phyloP scores from a whole-genome alignment of 106 monocot genomes.

The Allium sativum region DNA sequence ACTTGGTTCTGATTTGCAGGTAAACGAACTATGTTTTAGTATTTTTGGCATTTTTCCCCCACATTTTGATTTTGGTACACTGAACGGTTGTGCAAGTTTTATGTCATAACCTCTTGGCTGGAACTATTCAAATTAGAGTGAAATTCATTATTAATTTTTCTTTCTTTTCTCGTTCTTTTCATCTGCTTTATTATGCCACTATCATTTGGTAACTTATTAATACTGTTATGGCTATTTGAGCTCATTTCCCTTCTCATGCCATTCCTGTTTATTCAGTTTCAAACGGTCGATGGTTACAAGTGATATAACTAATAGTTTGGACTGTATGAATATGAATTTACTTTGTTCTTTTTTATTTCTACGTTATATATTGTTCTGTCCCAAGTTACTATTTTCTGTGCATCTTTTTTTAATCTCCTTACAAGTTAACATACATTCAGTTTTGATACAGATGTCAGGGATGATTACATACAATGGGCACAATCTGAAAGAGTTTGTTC shows the following conservation, averaged over 20 bases:
- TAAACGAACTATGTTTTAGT: background rate
- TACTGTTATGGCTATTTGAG: no score
- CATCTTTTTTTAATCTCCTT: background rate
- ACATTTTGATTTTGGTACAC: no score
- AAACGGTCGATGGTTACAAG: background rate
- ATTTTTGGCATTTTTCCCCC: no score
- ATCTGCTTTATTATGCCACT: no score
- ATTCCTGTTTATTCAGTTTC: background rate
- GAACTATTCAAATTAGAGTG: no score
- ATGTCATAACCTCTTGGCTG: no score
- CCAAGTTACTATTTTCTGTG: background rate
- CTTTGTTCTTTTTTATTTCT: background rate
- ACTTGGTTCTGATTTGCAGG: conserved; percentile 65
- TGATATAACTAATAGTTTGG: background rate
- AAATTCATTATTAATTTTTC: no score
- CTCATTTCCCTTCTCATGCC: no score
- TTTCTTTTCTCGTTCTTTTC: no score
- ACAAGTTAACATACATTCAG: conserved; percentile 10
- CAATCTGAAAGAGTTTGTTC: conserved; percentile 79
- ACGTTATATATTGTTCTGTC: background rate
- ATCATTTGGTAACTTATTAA: no score
- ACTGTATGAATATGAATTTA: background rate
- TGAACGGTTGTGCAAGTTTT: no score
- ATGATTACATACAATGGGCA: conserved; percentile 82
- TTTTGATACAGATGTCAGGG: conserved; percentile 62